Evolutionary conservation across 2,329 filamentous ascomycete genomes (phyloP), one percentile per base, ranked within the genome.

Genomic region (Zymoseptoria crescenta): DNA sequence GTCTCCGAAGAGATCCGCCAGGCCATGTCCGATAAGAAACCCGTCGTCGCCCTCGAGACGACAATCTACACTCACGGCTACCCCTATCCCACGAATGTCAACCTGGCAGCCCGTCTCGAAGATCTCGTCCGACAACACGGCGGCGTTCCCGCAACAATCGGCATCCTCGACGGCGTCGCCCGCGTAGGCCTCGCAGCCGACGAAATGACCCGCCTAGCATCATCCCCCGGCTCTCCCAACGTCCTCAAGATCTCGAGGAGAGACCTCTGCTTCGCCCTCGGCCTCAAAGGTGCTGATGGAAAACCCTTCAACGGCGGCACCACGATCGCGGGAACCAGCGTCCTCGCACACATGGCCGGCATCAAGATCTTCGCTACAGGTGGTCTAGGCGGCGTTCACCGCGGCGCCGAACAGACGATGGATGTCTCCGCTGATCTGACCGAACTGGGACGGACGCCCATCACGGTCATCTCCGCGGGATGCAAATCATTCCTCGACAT

Each of bases 401-500:
- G 92, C 51, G 92, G 90, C 56, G 94, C 86, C 53, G 87, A 96
- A 72, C 82, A 82, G 65, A 89, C 88, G 7, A 87, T 97, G 86
- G 94, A 99, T 72, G 84, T 99, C 62, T 97, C 93, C 61, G 93
- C 94, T 49, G 94, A 99, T 75, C 80, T 99, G 61, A 96, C 90
- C 3, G 94, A 97, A 79, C 83, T 99, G 55, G 92, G 94, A 16
- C 83, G 91, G 59, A 96, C 92, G 7, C 85, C 89, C 9, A 87
- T 99, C 56, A 87, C 92, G 27, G 92, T 99, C 2, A 80, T 99
- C 56, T 89, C 87, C 73, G 91, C 89, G 64, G 94, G 94, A 13
- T 95, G 91, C 77, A 99, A 99, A 77, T 94, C 93, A 62, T 97
- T 99, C 74, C 80, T 99, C 45, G 94, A 99, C 71, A 91, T 96